A percentile compares a stretch with the other conserved stretches of the same genome.
phyloP scores from a whole-genome alignment of 1,284 basidiomycete genomes.

The Heliocybe sulcata region DNA sequence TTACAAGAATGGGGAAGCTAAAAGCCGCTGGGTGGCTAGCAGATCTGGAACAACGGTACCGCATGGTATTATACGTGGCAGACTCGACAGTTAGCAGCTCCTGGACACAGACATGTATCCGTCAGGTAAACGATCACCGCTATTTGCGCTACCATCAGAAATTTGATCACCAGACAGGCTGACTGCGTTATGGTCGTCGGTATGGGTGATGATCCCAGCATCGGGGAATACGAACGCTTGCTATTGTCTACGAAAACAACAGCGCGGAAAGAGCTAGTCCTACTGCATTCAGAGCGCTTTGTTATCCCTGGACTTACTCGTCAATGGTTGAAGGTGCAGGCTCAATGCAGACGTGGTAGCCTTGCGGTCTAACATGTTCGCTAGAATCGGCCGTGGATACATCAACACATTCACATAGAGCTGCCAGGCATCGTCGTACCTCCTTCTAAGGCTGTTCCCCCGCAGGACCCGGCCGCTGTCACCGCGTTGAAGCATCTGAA shows the following conservation, averaged over 20 bases:
- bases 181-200: constrained; percentile 96
- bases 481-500: constrained; percentile 86
- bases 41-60: constrained; percentile 89
- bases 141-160: not conserved
- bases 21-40: constrained; percentile 93
- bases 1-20: constrained; percentile 90
- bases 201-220: constrained; percentile 85
- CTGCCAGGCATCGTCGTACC: constrained; percentile 64
- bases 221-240: constrained; percentile 91
- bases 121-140: constrained; percentile 51
- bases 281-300: constrained; percentile 88
- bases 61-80: constrained; percentile 89
- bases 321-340: constrained; percentile 86
- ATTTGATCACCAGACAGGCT: constrained; percentile 43
- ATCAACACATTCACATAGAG: constrained; percentile 89
- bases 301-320: constrained; percentile 90
- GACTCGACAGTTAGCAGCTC: constrained; percentile 88
- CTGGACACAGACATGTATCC: constrained; percentile 97
- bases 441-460: constrained; percentile 48
- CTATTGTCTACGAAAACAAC: constrained; percentile 95
- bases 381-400: constrained; percentile 90
- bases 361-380: constrained; percentile 4
- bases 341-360: constrained; percentile 1
- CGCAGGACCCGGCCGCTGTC: constrained; percentile 85
- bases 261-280: constrained; percentile 91